Evolutionary conservation across 2,329 filamentous ascomycete genomes (phyloP).

Genomic region (Scedosporium aurantiacum): DNA sequence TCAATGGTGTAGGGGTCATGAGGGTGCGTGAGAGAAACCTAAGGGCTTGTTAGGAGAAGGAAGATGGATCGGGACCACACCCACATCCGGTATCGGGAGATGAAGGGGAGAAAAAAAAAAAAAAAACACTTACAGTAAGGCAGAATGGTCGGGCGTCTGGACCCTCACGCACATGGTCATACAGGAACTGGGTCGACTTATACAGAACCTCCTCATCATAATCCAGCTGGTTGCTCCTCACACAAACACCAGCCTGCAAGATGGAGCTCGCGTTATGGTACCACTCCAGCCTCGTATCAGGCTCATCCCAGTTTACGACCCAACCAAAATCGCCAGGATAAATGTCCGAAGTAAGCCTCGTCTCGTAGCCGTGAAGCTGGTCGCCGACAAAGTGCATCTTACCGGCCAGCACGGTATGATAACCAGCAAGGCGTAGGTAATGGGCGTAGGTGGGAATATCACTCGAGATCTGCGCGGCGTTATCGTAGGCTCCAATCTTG

Average conservation of each 20-base stretch:
- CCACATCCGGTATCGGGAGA: no score
- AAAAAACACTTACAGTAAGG: slow-evolving; percentile 46
- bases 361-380: slow-evolving; percentile 88
- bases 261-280: slow-evolving; percentile 95
- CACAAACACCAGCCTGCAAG: slow-evolving; percentile 76
- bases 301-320: slow-evolving; percentile 92
- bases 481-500: slow-evolving; percentile 87
- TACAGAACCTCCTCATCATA: slow-evolving; percentile 96
- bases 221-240: slow-evolving; percentile 88
- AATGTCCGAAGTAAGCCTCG: slow-evolving; percentile 85
- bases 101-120: background rate
- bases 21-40: slow-evolving; percentile 77
- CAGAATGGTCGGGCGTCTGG: slow-evolving; percentile 67
- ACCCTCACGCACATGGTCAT: slow-evolving; percentile 78
- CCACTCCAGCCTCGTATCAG: slow-evolving; percentile 78
- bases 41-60: slow-evolving; percentile 22
- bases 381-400: slow-evolving; percentile 98
- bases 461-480: slow-evolving; percentile 71
- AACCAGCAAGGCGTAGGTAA: slow-evolving; percentile 73
- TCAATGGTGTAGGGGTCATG: slow-evolving; percentile 95
- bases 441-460: slow-evolving; percentile 88
- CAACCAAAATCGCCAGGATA: slow-evolving; percentile 92
- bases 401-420: slow-evolving; percentile 81
- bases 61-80: no score
- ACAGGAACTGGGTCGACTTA: slow-evolving; percentile 78